Evolutionary conservation across 2,329 filamentous ascomycete genomes (phyloP).

Genomic region (Cladophialophora yegresii): DNA sequence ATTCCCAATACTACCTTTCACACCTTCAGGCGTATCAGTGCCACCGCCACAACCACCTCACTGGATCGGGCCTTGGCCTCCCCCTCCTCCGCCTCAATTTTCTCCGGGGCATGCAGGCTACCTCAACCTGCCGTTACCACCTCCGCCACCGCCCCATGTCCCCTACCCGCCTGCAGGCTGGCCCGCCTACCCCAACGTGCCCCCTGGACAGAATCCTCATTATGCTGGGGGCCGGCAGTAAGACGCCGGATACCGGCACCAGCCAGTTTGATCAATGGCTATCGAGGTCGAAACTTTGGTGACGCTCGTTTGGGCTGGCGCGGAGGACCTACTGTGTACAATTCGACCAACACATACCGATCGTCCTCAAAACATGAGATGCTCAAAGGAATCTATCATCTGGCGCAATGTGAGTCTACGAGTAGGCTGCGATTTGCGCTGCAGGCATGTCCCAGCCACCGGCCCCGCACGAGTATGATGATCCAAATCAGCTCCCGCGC

Average conservation of each 20-base stretch:
- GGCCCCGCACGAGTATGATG: neutral
- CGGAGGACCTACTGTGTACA: no score
- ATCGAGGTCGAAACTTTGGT: neutral
- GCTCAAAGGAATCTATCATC: neutral
- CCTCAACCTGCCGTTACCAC: constrained; percentile 15
- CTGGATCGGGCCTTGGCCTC: constrained; percentile 36
- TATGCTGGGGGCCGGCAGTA: neutral
- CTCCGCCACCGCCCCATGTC: constrained; percentile 18
- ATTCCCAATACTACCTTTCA: constrained; percentile 21
- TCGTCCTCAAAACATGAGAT: neutral
- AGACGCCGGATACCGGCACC: neutral
- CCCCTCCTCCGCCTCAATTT: constrained; percentile 33
- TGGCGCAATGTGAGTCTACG: neutral
- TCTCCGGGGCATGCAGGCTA: constrained; percentile 18
- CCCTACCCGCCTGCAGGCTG: constrained; percentile 14
- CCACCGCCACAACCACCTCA: constrained; percentile 26
- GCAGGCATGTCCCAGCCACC: neutral
- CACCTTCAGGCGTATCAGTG: constrained; percentile 4
- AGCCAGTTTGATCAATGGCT: neutral
- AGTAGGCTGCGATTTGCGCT: neutral
- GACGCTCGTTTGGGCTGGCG: neutral
- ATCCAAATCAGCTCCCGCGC: neutral
- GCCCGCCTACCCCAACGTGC: constrained; percentile 6
- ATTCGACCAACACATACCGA: neutral
- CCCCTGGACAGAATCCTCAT: constrained; percentile 8